Conservation (phyloP, 164 flowering plant species). For the Vitis rotundifolia region DNA sequence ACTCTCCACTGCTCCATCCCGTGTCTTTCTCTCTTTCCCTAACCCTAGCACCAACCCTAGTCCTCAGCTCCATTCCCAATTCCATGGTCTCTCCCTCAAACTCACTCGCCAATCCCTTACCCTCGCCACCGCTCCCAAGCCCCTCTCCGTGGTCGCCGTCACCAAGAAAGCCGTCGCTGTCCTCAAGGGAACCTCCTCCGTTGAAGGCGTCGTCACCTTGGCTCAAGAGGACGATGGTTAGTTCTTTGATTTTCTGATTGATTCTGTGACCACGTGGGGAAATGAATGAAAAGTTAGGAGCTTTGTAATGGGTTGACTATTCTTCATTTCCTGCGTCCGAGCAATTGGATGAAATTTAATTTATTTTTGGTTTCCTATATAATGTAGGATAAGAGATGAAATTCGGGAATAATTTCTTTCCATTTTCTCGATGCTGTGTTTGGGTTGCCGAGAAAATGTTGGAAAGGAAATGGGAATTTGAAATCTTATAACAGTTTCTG, state of each 20-base stretch:
- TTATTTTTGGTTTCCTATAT: not conserved
- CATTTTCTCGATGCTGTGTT: not conserved
- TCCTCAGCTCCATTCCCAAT: constrained; percentile 33
- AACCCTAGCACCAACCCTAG: constrained; percentile 12
- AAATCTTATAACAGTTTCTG: not conserved
- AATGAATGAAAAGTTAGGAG: too few species aligned
- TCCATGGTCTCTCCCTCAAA: constrained; percentile 43
- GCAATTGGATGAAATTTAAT: not conserved
- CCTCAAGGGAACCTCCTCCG: constrained; percentile 68
- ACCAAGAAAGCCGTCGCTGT: constrained; percentile 88
- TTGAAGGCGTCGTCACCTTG: constrained; percentile 84
- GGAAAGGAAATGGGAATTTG: not conserved
- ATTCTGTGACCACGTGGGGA: not conserved
- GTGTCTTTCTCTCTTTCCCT: constrained; percentile 17
- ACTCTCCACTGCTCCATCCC: constrained; percentile 30
- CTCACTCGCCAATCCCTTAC: constrained; percentile 24
- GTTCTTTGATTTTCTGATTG: constrained; percentile 5
- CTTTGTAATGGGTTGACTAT: too few species aligned
- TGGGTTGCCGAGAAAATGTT: not conserved
- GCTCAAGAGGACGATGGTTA: constrained; percentile 73
- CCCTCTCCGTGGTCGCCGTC: constrained; percentile 47
- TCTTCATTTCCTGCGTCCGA: not conserved
- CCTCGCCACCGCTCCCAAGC: constrained; percentile 18
- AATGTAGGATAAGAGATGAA: not conserved
- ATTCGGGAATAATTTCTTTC: not conserved